Base-by-base conservation (phyloP, 352 stramenopile genomes). In the Phytophthora hybrid region DNA sequence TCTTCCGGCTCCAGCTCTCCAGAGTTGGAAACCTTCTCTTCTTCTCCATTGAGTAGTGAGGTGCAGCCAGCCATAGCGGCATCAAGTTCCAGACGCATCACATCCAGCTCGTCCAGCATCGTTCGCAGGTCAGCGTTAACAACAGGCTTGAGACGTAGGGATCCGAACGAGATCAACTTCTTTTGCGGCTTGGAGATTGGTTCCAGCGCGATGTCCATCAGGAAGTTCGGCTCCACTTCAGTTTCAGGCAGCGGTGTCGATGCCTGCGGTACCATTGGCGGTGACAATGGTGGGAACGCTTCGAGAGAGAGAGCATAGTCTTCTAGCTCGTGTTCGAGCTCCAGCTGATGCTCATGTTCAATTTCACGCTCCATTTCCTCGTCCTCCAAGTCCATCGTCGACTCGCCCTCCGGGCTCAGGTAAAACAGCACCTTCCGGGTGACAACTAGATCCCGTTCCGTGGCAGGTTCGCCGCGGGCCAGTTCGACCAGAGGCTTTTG, bases 41-140 rank as follows among this genome's bases (percentile, higher is more conserved):
- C 57, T 32, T 71, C 56, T 62, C 58, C 75, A 64, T 58, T 34
- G 26, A 76, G 53, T 46, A 81, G 44, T 51, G 55, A 69, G 21
- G 59, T 80, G 76, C 76, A 82, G 32, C 63, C 31, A 63, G 70
- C 65, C 73, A 85, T 76, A 31, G 70, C 79, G 6, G 76, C 52
- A 37, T 82, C 65, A 49, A 79, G 69, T 59, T 86, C 77, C 47
- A 69, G 59, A 29, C 58, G 59, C 79, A 86, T 86, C 49, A 53
- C 57, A 71, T 82, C 72, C 56, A 86, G 56, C 39, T 86, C 79
- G 59, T 77, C 66, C 55, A 86, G 23, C 79, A 86, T 86, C 57
- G 39, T 63, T 11, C 71, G 71, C 11, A 86, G 63, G 49, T 86
- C 79, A 32, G 66, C 53, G 52, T 82, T 78, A 32, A 26, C 62